phyloP scores from a whole-genome alignment of 345 rosid genomes.

The Turnera subulata region DNA sequence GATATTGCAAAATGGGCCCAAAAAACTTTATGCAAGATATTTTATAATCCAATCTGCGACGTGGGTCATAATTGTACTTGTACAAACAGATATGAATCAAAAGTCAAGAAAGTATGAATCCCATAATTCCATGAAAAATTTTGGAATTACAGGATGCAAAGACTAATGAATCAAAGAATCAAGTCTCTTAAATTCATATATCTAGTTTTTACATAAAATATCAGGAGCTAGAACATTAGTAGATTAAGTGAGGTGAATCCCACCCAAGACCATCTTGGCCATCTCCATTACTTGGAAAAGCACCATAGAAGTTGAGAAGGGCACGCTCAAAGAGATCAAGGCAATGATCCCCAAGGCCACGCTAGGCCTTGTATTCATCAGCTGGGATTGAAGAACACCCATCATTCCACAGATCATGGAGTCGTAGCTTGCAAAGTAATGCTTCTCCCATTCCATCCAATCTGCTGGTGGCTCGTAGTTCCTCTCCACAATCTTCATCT shows the following conservation, averaged over 20 bases:
- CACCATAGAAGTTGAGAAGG: slow-evolving; percentile 31
- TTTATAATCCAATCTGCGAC: too few relatives aligned
- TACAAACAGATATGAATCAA: too few relatives aligned
- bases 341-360: slow-evolving; percentile 43
- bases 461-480: slow-evolving; percentile 59
- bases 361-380: slow-evolving; percentile 61
- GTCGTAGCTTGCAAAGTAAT: slow-evolving; percentile 40
- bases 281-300: slow-evolving; percentile 27
- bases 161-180: too few relatives aligned
- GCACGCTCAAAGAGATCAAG: slow-evolving; percentile 45
- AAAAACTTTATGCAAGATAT: too few relatives aligned
- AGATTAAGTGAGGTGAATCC: slow-evolving; percentile 1
- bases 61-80: too few relatives aligned
- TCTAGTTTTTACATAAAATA: too few relatives aligned
- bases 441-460: slow-evolving; percentile 81
- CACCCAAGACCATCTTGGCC: background rate
- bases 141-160: too few relatives aligned
- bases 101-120: too few relatives aligned
- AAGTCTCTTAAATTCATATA: too few relatives aligned
- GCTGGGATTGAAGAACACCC: slow-evolving; percentile 42
- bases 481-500: slow-evolving; percentile 35
- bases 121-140: too few relatives aligned
- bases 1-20: too few relatives aligned
- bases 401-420: slow-evolving; percentile 43
- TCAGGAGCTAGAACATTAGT: too few relatives aligned